These are phyloP conservation scores for Aureobasidium leucospermi DNA, from an alignment of 2,329 filamentous ascomycete genomes.

Conservation along the genomic window DNA sequence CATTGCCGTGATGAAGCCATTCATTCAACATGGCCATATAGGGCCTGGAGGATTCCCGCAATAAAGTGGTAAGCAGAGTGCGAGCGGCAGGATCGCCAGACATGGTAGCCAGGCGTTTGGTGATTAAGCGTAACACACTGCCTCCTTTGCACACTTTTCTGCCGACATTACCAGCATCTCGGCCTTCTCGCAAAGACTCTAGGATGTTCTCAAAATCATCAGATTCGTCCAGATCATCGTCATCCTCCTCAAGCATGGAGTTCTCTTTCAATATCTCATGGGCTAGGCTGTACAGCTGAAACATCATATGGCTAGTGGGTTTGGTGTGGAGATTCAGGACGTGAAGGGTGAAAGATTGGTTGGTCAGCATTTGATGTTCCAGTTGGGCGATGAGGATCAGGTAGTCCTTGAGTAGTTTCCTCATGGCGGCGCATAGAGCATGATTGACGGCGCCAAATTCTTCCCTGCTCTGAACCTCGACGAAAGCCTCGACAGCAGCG, in stretches of 20 bases:
- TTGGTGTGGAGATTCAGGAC: slow-evolving; percentile 87
- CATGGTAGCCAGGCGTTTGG: slow-evolving; percentile 76
- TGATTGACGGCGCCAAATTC: slow-evolving; percentile 95
- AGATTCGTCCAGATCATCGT: slow-evolving; percentile 53
- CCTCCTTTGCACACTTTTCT: slow-evolving; percentile 98
- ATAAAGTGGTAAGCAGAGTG: slow-evolving; percentile 68
- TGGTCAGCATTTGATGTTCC: slow-evolving; percentile 86
- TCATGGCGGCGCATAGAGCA: slow-evolving; percentile 88
- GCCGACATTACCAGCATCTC: slow-evolving; percentile 72
- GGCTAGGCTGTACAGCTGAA: slow-evolving; percentile 79
- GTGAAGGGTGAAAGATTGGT: slow-evolving; percentile 82
- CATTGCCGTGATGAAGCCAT: slow-evolving; percentile 93
- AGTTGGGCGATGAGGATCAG: slow-evolving; percentile 86
- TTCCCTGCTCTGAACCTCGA: slow-evolving; percentile 87
- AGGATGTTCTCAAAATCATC: slow-evolving; percentile 87
- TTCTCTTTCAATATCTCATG: slow-evolving; percentile 85
- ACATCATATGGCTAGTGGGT: slow-evolving; percentile 83
- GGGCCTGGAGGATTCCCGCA: slow-evolving; percentile 82
- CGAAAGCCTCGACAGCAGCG: slow-evolving; percentile 80
- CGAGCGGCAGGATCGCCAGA: slow-evolving; percentile 88
- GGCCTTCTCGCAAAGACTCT: slow-evolving; percentile 79
- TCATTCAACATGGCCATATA: slow-evolving; percentile 99
- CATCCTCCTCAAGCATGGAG: slow-evolving; percentile 71
- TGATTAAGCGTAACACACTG: slow-evolving; percentile 81
- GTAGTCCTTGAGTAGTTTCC: slow-evolving; percentile 88